phyloP scores from a whole-genome alignment of 1,284 basidiomycete genomes.

The Malassezia brasiliensis region DNA sequence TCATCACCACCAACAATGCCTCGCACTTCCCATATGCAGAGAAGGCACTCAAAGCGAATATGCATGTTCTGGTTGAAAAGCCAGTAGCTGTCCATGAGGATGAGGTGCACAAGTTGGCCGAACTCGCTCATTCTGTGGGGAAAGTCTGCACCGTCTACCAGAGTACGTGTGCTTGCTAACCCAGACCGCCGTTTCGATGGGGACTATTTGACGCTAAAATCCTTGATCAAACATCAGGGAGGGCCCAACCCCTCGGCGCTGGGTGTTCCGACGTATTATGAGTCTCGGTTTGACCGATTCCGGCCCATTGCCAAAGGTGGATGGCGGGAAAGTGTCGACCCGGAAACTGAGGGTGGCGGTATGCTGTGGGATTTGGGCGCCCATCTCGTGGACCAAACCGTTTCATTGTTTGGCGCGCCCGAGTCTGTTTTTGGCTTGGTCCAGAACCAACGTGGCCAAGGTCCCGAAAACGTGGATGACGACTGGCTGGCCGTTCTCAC shows the following conservation, averaged over 20 bases:
- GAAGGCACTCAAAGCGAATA: constrained; percentile 30
- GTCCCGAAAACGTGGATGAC: constrained; percentile 32
- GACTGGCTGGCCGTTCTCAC: constrained; percentile 38
- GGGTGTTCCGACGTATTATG: constrained; percentile 36
- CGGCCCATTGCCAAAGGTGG: constrained; percentile 41
- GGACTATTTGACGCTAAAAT: constrained; percentile 41
- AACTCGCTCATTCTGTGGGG: constrained; percentile 26
- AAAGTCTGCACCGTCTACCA: constrained; percentile 43
- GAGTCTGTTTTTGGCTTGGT: constrained; percentile 33
- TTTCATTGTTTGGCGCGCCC: constrained; percentile 41
- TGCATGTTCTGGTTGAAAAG: constrained; percentile 46
- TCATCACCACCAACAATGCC: constrained; percentile 43
- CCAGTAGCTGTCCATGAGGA: constrained; percentile 28
- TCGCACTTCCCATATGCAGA: constrained; percentile 43
- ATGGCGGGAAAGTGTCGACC: constrained; percentile 41
- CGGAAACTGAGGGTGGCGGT: constrained; percentile 35
- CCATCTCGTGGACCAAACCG: constrained; percentile 41
- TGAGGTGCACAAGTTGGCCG: constrained; percentile 28
- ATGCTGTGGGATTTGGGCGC: constrained; percentile 44
- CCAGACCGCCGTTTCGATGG: constrained; percentile 38
- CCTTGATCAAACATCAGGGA: constrained; percentile 19
- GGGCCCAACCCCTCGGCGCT: constrained; percentile 27
- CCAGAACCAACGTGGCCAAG: constrained; percentile 33
- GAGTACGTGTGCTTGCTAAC: constrained; percentile 13
- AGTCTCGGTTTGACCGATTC: constrained; percentile 43